Base-by-base conservation (phyloP, 768 basidiomycete genomes). In the Auriscalpium vulgare region DNA sequence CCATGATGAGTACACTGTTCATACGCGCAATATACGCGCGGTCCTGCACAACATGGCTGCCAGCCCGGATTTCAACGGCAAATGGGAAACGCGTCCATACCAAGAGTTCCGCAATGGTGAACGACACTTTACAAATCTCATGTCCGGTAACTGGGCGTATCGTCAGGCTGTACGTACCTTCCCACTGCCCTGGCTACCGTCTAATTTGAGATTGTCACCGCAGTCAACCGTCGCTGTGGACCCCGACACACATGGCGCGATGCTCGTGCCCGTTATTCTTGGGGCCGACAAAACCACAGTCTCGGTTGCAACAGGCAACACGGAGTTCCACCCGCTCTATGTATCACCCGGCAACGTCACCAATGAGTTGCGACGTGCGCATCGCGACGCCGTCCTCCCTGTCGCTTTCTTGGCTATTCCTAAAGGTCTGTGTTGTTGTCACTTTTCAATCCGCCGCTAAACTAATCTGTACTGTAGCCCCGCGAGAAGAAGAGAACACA, bases 261-360 rank as follows among this genome's bases (percentile, higher is more conserved):
- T 60, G 3, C 58, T 59, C 37, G 63, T 62, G 2, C 59, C 62
- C 2, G 48, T 58, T 14, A 60, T 65, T 19, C 51, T 63, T 14
- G 63, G 63, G 4, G 64, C 63, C 37, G 65, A 66, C 48, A 66
- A 66, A 45, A 66, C 65, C 1, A 64, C 63, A 9, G 65, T 66
- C 0, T 64, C 65, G 11, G 58, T 66, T 11, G 57, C 56, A 7
- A 66, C 65, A 0, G 63, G 65, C 1, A 50, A 64, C 2, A 59
- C 59, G 16, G 59, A 66, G 7, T 66, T 63, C 50, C 59, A 60
- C 37, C 62, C 62, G 0, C 37, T 65, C 8, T 65, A 65, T 50
- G 10, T 55, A 1, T 62, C 61, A 0, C 56, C 55, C 13, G 65
- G 63, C 0, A 61, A 61, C 35, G 50, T 63, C 17, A 45, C 54